phyloP scores from a whole-genome alignment of 108 stramenopile genomes.

The Nitzschia inconspicua region DNA sequence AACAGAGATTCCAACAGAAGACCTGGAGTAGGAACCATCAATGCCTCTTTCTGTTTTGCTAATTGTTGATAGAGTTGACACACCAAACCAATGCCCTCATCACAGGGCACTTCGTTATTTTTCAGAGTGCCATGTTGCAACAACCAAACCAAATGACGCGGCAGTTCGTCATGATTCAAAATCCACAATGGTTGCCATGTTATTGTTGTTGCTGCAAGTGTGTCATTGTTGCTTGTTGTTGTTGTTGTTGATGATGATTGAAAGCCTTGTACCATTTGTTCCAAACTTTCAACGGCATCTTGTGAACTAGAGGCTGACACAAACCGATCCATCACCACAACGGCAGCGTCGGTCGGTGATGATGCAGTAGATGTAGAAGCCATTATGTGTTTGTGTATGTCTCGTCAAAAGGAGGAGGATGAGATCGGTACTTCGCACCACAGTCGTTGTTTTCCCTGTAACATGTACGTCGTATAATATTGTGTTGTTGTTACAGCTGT shows the following conservation, averaged over 20 bases:
- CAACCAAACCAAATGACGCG: constrained; percentile 13
- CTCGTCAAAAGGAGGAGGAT: too few relatives aligned
- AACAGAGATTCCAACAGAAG: constrained; percentile 49
- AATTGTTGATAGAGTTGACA: constrained; percentile 24
- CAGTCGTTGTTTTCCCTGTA: too few relatives aligned
- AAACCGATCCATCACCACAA: constrained; percentile 59
- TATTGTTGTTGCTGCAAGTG: background rate
- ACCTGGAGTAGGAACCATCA: constrained; percentile 6
- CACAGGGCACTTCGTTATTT: constrained; percentile 4
- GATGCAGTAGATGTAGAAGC: too few relatives aligned
- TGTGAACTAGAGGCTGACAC: constrained; percentile 58
- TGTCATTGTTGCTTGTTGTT: background rate
- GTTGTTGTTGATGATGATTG: too few relatives aligned
- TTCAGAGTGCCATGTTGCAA: constrained; percentile 28
- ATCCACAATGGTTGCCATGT: constrained; percentile 14
- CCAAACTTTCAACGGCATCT: constrained; percentile 54
- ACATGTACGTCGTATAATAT: too few relatives aligned
- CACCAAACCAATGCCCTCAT: constrained; percentile 14
- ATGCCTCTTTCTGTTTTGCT: background rate
- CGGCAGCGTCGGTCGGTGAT: constrained; percentile 13
- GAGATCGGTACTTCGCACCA: too few relatives aligned
- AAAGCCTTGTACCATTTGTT: constrained; percentile 23
- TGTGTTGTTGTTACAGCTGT: too few relatives aligned
- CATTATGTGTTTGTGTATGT: too few relatives aligned
- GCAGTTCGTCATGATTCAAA: constrained; percentile 22